These are phyloP conservation scores for Phytopythium oedochilum DNA, from an alignment of 352 stramenopile species.

Conservation along the genomic window DNA sequence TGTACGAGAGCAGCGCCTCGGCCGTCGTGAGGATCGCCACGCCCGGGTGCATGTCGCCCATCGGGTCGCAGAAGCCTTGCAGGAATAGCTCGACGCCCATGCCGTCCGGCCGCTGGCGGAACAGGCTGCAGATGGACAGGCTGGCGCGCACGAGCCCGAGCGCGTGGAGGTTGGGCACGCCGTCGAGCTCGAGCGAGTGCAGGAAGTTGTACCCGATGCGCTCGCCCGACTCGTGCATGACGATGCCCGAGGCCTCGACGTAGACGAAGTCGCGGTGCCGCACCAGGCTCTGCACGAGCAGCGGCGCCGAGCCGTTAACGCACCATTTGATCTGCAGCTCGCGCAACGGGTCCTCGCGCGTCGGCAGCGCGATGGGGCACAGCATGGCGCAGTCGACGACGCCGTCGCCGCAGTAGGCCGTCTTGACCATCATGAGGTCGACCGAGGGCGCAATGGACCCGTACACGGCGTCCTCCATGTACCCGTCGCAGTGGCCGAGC, in stretches of 20 bases:
- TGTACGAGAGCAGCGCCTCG: constrained; percentile 20
- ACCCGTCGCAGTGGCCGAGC: constrained; percentile 22
- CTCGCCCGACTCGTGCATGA: constrained; percentile 26
- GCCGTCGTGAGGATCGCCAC: constrained; percentile 25
- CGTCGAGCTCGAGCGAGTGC: constrained; percentile 42
- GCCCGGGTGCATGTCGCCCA: constrained; percentile 19
- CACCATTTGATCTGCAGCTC: constrained; percentile 42
- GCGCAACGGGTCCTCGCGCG: constrained; percentile 25
- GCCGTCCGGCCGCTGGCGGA: constrained; percentile 30
- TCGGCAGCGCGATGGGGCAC: constrained; percentile 24
- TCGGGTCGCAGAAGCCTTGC: constrained; percentile 20
- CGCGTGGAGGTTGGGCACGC: constrained; percentile 21
- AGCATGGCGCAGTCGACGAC: constrained; percentile 42
- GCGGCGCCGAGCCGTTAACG: constrained; percentile 34
- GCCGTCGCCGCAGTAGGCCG: constrained; percentile 41
- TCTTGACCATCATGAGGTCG: constrained; percentile 47
- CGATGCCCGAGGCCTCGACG: constrained; percentile 36
- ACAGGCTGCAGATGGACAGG: constrained; percentile 45
- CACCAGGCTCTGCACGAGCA: constrained; percentile 29
- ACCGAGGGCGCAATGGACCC: constrained; percentile 34
- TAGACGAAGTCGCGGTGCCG: constrained; percentile 50
- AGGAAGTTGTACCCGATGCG: constrained; percentile 46
- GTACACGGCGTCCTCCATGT: constrained; percentile 56
- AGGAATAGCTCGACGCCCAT: constrained; percentile 33
- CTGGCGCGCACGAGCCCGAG: constrained; percentile 31